Percentiles rank a stretch among this genome's conserved stretches.
phyloP scores from a whole-genome alignment of 1,284 basidiomycete genomes.

The Phellinidium pouzarii region DNA sequence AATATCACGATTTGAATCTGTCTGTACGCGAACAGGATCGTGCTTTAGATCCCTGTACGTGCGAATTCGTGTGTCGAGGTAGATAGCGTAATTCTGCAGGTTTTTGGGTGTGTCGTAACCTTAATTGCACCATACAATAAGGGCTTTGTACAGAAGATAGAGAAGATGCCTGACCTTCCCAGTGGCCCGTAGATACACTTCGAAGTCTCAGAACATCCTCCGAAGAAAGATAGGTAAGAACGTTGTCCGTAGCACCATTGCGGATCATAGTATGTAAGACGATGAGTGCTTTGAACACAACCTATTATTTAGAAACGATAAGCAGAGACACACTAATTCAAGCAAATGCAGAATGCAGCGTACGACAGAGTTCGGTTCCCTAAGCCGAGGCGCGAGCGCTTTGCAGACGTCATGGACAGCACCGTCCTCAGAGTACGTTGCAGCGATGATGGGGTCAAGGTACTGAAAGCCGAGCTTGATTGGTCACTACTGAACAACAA shows the following conservation, averaged over 20 bases:
- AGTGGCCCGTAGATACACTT: conserved; percentile 69
- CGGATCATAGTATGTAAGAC: conserved; percentile 95
- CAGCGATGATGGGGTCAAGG: conserved; percentile 87
- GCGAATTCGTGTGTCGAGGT: conserved; percentile 86
- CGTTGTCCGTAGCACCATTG: conserved; percentile 87
- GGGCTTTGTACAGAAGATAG: conserved; percentile 11
- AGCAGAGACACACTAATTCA: not conserved
- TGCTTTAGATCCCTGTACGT: conserved; percentile 89
- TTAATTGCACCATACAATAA: conserved; percentile 25
- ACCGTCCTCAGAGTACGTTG: conserved; percentile 90
- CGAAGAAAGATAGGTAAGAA: conserved; percentile 76
- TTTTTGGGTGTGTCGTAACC: conserved; percentile 85
- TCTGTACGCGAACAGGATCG: conserved; percentile 86
- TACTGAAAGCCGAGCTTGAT: conserved; percentile 49
- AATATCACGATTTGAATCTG: conserved; percentile 81
- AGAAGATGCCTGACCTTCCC: conserved; percentile 60
- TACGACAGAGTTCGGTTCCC: conserved; percentile 88
- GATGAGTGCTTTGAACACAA: conserved; percentile 95
- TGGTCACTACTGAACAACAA: conserved; percentile 6
- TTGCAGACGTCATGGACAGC: conserved; percentile 89
- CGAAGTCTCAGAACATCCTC: conserved; percentile 74
- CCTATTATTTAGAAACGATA: conserved; percentile 37
- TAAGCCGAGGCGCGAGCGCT: conserved; percentile 75
- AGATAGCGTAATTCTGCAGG: conserved; percentile 80
- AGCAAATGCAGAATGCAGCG: conserved; percentile 27